A percentile compares a stretch with the other conserved stretches of the same genome.
Evolutionary conservation across 768 basidiomycete species (phyloP).

Genomic region (Rhizopogon rudus): DNA sequence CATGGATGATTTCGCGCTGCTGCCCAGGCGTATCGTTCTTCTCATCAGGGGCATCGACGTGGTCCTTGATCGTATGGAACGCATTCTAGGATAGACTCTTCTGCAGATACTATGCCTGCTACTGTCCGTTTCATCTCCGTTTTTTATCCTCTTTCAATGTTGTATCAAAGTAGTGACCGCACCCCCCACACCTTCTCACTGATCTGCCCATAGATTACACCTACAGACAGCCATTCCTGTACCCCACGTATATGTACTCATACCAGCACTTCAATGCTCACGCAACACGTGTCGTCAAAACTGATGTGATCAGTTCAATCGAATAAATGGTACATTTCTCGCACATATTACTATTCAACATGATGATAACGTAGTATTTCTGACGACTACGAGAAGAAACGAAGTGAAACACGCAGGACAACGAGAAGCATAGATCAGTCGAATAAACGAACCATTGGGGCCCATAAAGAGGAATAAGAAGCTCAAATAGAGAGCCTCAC

Average conservation of each 20-base stretch:
- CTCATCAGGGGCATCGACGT: conserved; percentile 59
- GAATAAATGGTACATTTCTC: background rate
- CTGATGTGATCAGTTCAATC: background rate
- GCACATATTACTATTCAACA: background rate
- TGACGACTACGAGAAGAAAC: background rate
- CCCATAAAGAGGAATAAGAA: conserved; percentile 32
- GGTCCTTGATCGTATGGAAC: conserved; percentile 65
- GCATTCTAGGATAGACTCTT: conserved; percentile 29
- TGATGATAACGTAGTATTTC: background rate
- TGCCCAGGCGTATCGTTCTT: conserved; percentile 54
- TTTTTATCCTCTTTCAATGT: background rate
- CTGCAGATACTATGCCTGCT: background rate
- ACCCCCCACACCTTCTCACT: background rate
- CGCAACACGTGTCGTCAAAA: background rate
- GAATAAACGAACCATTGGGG: conserved; percentile 8
- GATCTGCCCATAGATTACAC: background rate
- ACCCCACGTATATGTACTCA: background rate
- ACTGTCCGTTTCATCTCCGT: background rate
- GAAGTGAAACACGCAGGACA: background rate
- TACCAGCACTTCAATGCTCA: background rate
- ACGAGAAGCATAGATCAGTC: background rate
- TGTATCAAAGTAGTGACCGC: background rate
- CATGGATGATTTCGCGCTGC: conserved; percentile 27
- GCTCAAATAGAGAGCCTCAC: conserved; percentile 12
- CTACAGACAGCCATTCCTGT: background rate